These are phyloP conservation scores for Pichia sp. DNA, from an alignment of 1,139 yeast species.

Conservation along the genomic window DNA sequence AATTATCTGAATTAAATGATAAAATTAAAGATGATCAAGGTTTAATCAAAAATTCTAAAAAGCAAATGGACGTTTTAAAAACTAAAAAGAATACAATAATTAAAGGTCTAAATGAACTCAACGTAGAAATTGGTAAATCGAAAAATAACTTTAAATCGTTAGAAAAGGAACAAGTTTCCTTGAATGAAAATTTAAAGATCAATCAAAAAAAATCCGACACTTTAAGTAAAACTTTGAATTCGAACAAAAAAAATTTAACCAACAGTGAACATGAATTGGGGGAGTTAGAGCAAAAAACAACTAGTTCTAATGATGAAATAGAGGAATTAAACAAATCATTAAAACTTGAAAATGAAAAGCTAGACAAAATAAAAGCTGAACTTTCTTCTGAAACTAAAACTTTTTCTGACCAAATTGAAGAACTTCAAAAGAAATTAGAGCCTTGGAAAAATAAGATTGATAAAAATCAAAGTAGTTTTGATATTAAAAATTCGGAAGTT, in stretches of 20 bases:
- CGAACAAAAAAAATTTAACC: slow-evolving; percentile 33
- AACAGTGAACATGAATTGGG: slow-evolving; percentile 45
- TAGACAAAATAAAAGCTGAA: slow-evolving; percentile 59
- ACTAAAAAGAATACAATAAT: slow-evolving; percentile 34
- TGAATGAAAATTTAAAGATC: slow-evolving; percentile 28
- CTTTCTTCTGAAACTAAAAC: slow-evolving; percentile 69
- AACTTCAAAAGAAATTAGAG: slow-evolving; percentile 58
- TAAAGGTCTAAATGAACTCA: slow-evolving; percentile 30
- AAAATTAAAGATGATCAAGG: slow-evolving; percentile 43
- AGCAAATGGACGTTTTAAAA: slow-evolving; percentile 37
- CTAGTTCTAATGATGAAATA: slow-evolving; percentile 38
- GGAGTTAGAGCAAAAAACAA: slow-evolving; percentile 37
- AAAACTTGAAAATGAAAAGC: slow-evolving; percentile 44
- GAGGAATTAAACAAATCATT: slow-evolving; percentile 41
- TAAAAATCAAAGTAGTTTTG: slow-evolving; percentile 58
- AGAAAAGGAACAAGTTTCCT: slow-evolving; percentile 37
- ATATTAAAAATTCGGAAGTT: slow-evolving; percentile 59
- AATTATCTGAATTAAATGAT: slow-evolving; percentile 35
- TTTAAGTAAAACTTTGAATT: slow-evolving; percentile 34
- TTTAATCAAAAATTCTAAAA: slow-evolving; percentile 39
- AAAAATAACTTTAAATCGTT: slow-evolving; percentile 38
- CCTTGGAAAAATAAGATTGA: slow-evolving; percentile 79
- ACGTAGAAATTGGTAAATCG: slow-evolving; percentile 47
- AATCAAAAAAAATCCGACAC: slow-evolving; percentile 9
- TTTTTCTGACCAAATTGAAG: slow-evolving; percentile 57